Conservation (phyloP, 2,329 filamentous ascomycete species). For the Fusarium sp. region DNA sequence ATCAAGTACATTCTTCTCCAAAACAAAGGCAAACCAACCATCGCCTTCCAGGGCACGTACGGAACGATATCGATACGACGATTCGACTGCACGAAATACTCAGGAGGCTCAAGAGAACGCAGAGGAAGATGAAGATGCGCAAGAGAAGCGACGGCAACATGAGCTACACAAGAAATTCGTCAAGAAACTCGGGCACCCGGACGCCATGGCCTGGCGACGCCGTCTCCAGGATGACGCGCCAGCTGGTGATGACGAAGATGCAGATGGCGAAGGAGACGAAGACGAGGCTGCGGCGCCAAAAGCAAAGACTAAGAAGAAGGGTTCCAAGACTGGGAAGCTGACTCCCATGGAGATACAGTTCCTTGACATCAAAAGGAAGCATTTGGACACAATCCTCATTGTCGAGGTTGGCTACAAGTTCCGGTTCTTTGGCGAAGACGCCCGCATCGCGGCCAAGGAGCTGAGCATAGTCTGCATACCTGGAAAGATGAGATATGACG, state of each 20-base stretch:
- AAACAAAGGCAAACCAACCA: slow-evolving; percentile 32
- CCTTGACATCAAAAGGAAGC: slow-evolving; percentile 91
- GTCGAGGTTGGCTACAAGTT: slow-evolving; percentile 99
- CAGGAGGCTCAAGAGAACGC: slow-evolving; percentile 46
- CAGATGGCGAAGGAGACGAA: slow-evolving; percentile 69
- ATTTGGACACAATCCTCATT: slow-evolving; percentile 90
- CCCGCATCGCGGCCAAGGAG: slow-evolving; percentile 87
- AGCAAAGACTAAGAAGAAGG: slow-evolving; percentile 73
- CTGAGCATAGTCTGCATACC: slow-evolving; percentile 97
- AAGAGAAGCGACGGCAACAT: slow-evolving; percentile 69
- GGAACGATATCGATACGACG: slow-evolving; percentile 65
- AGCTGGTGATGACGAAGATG: slow-evolving; percentile 68
- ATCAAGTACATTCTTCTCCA: slow-evolving; percentile 53
- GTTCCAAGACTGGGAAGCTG: slow-evolving; percentile 78
- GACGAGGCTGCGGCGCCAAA: slow-evolving; percentile 55
- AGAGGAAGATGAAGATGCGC: slow-evolving; percentile 61
- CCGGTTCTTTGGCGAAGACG: slow-evolving; percentile 96
- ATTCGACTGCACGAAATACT: slow-evolving; percentile 53
- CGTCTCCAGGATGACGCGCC: slow-evolving; percentile 67
- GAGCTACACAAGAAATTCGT: slow-evolving; percentile 87
- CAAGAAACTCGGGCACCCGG: slow-evolving; percentile 87
- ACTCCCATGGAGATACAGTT: slow-evolving; percentile 96
- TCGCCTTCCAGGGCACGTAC: slow-evolving; percentile 55
- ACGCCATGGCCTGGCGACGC: slow-evolving; percentile 78
- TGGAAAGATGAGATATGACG: slow-evolving; percentile 93